Evolutionary conservation across 169 alveolate species (phyloP).

Genomic region (Theileria equi): DNA sequence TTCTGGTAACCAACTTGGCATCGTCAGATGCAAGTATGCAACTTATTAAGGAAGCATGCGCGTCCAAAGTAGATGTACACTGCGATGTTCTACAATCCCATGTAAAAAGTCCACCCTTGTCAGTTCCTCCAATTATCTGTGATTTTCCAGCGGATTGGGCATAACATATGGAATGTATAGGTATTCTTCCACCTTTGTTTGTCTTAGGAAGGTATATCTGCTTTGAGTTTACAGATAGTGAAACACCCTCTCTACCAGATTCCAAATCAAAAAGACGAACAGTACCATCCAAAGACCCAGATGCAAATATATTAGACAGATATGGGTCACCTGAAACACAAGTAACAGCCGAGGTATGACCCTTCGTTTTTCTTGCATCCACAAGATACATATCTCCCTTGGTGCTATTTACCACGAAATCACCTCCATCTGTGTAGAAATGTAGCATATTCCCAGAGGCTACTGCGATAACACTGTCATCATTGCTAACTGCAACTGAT

Average conservation of each 20-base stretch:
- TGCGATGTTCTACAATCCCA: slow-evolving; percentile 53
- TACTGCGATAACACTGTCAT: slow-evolving; percentile 48
- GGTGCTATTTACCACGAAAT: slow-evolving; percentile 60
- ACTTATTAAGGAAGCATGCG: slow-evolving; percentile 21
- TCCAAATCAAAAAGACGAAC: slow-evolving; percentile 63
- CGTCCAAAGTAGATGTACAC: slow-evolving; percentile 17
- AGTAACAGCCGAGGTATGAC: slow-evolving; percentile 71
- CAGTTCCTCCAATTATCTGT: slow-evolving; percentile 47
- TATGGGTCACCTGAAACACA: slow-evolving; percentile 60
- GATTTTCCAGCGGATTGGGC: background rate
- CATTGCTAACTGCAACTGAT: slow-evolving; percentile 37
- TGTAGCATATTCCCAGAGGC: slow-evolving; percentile 44
- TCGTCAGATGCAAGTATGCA: slow-evolving; percentile 32
- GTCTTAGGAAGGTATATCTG: slow-evolving; percentile 14
- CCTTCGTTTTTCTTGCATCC: slow-evolving; percentile 70
- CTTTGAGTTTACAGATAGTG: slow-evolving; percentile 35
- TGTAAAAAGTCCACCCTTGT: slow-evolving; percentile 23
- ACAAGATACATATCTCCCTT: slow-evolving; percentile 74
- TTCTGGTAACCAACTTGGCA: slow-evolving; percentile 12
- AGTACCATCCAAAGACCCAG: slow-evolving; percentile 73
- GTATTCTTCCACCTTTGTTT: slow-evolving; percentile 33
- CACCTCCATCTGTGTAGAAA: slow-evolving; percentile 63
- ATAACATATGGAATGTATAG: slow-evolving; percentile 24
- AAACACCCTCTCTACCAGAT: slow-evolving; percentile 49
- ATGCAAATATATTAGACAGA: slow-evolving; percentile 47